Conservation (phyloP, 2,329 filamentous ascomycete species). For the Verticillium isaacii region DNA sequence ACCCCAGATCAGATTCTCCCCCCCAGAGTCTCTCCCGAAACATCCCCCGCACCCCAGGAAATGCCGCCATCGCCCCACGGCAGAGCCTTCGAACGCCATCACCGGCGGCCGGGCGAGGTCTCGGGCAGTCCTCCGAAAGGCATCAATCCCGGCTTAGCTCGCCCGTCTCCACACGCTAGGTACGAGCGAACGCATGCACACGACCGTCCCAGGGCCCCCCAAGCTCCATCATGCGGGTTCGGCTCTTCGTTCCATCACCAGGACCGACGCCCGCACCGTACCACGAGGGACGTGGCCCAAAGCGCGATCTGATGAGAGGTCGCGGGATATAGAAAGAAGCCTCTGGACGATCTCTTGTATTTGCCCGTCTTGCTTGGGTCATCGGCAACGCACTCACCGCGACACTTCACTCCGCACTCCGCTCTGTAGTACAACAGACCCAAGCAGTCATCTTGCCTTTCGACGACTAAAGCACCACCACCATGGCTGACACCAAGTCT, state of each 20-base stretch:
- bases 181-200: neutral
- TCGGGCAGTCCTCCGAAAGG: neutral
- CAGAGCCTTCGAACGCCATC: neutral
- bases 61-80: neutral
- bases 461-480: neutral
- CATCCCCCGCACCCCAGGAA: conserved; percentile 1
- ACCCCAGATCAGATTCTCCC: too few species aligned
- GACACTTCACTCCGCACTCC: neutral
- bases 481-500: neutral
- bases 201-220: neutral
- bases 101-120: neutral
- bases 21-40: neutral
- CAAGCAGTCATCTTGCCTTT: neutral
- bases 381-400: neutral
- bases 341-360: neutral
- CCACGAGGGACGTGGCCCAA: neutral
- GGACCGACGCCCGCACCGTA: neutral
- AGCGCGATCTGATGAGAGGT: neutral
- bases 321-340: neutral
- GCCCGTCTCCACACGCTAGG: neutral
- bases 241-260: neutral
- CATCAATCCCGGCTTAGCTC: neutral
- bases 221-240: neutral
- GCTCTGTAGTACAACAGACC: neutral
- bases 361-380: neutral